Conservation (phyloP, 352 stramenopile genomes). For the Phytophthora melonis region DNA sequence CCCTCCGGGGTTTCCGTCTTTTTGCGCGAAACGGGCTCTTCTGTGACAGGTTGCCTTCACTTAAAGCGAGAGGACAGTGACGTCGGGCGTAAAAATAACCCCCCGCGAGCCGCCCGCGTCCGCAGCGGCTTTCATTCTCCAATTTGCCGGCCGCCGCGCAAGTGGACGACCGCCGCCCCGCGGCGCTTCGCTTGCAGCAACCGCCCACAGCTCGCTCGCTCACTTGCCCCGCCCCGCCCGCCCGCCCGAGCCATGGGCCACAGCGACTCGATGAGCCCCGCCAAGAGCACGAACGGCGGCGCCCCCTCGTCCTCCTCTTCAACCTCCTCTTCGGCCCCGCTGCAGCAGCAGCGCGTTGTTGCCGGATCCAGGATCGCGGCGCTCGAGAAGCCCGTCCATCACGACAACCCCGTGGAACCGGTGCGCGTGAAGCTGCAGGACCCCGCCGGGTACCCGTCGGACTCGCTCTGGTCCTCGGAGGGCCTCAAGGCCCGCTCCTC, state of each 20-base stretch:
- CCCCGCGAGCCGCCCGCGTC: conserved; percentile 21
- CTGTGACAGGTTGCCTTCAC: conserved; percentile 35
- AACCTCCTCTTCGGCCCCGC: not conserved
- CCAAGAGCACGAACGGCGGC: conserved; percentile 39
- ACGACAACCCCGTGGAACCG: conserved; percentile 58
- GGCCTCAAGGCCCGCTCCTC: conserved; percentile 56
- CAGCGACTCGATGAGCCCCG: conserved; percentile 54
- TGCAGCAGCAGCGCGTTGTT: conserved; percentile 14
- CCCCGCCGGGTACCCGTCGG: conserved; percentile 45
- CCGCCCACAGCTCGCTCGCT: conserved; percentile 10
- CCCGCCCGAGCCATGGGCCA: conserved; percentile 39
- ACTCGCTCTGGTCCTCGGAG: conserved; percentile 71
- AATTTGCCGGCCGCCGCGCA: conserved; percentile 55
- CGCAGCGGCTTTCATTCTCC: conserved; percentile 50
- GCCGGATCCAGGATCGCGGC: conserved; percentile 12
- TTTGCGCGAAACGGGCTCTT: conserved; percentile 34
- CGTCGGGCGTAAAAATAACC: conserved; percentile 50
- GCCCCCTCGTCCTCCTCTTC: conserved; percentile 3
- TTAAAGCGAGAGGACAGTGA: conserved; percentile 29
- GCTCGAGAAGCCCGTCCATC: conserved; percentile 50
- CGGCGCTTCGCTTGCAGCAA: conserved; percentile 24
- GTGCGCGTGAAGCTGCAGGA: conserved; percentile 70
- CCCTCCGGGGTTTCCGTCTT: conserved; percentile 43
- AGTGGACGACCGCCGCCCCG: conserved; percentile 31
- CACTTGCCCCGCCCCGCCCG: not conserved